Base-by-base conservation (phyloP, 1,284 basidiomycete genomes). In the Malassezia equina region DNA sequence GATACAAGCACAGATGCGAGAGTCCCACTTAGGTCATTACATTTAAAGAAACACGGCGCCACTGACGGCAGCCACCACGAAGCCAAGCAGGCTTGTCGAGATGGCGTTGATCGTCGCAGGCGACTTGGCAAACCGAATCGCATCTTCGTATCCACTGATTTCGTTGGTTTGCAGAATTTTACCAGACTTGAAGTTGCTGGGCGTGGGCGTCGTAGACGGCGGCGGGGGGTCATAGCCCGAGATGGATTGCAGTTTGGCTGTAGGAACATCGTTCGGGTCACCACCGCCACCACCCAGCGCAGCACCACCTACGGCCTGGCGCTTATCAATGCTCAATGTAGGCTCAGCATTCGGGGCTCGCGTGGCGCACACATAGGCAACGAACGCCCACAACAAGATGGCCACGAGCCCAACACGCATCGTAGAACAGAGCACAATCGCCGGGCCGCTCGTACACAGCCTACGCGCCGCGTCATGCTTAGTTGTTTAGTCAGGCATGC, bases 211-310 rank as follows among this genome's bases (percentile, higher is more conserved):
- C 13, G n/a, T 24, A 5, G 42, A 21, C 1, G 56, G 56, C 1
- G 55, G 29, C 8, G 66, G 66, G 9, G 66, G 57, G 11, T 55
- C 62, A 61, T 69, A 69, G 29, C 66, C 66, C 2, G 51, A 57
- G 47, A 69, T 69, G 46, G 50, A 58, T 48, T 65, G 60, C 28
- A 58, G 55, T 11, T 56, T 61, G 25, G 57, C 60, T 15, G 64
- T 61, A 25, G 59, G 55, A n/a, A n/a, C 19, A 39, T 7, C 15
- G 12, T 23, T 7, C 27, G 59, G 34, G 27, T 61, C 42, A 24
- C 63, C 66, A n/a, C 47, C 60, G 46, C 64, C 64, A 43, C 66
- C 66, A 43, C 66, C 64, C 3, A 61, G 59, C 13, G 59, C 64
- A n/a, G 57, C 48, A 36, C 50, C 55, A 7, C 19, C 44, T 31